Conservation (phyloP, 208 protist genomes). For the Angomonas ambiguus region DNA sequence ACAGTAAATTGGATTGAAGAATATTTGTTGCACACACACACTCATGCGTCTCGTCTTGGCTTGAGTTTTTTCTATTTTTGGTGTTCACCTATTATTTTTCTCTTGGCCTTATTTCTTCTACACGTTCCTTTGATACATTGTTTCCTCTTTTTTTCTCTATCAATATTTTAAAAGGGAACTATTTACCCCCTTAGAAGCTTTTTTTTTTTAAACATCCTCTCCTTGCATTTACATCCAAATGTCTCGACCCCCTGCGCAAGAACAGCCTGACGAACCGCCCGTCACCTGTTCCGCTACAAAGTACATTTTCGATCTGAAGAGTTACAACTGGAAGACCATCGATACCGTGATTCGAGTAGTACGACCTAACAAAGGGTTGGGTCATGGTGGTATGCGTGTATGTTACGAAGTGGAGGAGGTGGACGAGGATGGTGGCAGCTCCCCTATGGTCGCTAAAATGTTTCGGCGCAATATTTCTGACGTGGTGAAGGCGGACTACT, state of each 20-base stretch:
- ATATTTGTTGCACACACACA: too few relatives aligned
- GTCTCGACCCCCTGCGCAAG: background rate
- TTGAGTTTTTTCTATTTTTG: slow-evolving; percentile 6
- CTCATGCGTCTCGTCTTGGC: too few relatives aligned
- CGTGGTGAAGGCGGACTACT: slow-evolving; percentile 83
- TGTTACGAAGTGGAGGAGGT: slow-evolving; percentile 84
- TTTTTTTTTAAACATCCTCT: slow-evolving; percentile 1
- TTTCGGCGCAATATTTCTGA: slow-evolving; percentile 67
- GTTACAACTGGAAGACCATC: slow-evolving; percentile 56
- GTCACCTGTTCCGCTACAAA: slow-evolving; percentile 55
- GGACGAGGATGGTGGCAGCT: slow-evolving; percentile 56
- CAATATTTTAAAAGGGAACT: background rate
- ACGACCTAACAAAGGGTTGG: slow-evolving; percentile 37
- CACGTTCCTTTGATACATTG: background rate
- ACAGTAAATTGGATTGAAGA: too few relatives aligned
- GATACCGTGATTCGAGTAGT: slow-evolving; percentile 55
- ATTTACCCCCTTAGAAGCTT: background rate
- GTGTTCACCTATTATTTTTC: background rate
- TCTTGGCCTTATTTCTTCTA: background rate
- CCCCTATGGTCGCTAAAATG: slow-evolving; percentile 80
- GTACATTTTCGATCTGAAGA: slow-evolving; percentile 68
- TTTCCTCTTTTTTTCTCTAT: slow-evolving; percentile 4
- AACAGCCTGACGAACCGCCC: slow-evolving; percentile 20
- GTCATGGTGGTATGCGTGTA: slow-evolving; percentile 75
- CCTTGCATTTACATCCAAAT: background rate